Evolutionary conservation across 345 rosid genomes (phyloP).

Genomic region (Rhodomyrtus tomentosa): DNA sequence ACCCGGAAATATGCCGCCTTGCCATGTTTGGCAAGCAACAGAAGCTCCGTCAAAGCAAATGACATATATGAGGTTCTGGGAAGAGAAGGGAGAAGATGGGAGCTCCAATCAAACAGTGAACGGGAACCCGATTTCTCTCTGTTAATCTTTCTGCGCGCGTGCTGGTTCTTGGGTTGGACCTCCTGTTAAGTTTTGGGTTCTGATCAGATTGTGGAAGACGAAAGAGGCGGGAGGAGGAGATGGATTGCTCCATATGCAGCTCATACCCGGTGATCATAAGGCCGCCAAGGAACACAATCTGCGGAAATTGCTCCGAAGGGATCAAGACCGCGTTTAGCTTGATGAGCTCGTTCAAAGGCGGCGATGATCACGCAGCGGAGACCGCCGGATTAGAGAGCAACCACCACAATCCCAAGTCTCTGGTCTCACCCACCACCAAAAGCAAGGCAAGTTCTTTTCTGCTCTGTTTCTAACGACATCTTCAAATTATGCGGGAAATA

Average conservation of each 20-base stretch:
- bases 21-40: background rate
- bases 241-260: conserved; percentile 84
- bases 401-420: background rate
- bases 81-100: background rate
- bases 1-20: background rate
- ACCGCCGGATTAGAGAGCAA: background rate
- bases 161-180: background rate
- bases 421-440: background rate
- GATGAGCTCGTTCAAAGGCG: conserved; percentile 39
- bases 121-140: conserved; percentile 10
- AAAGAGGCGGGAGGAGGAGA: background rate
- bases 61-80: background rate
- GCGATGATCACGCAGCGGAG: background rate
- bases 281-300: conserved; percentile 86
- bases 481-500: background rate
- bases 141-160: background rate
- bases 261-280: conserved; percentile 60
- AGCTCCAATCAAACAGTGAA: conserved; percentile 12
- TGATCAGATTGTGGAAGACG: background rate
- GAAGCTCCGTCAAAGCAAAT: conserved; percentile 1
- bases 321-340: conserved; percentile 39
- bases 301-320: conserved; percentile 68
- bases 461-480: background rate
- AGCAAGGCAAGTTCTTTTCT: conserved; percentile 49
- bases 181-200: background rate